These are phyloP conservation scores for Aspergillus sp. DNA, from an alignment of 2,329 filamentous ascomycete genomes.

Conservation along the genomic window DNA sequence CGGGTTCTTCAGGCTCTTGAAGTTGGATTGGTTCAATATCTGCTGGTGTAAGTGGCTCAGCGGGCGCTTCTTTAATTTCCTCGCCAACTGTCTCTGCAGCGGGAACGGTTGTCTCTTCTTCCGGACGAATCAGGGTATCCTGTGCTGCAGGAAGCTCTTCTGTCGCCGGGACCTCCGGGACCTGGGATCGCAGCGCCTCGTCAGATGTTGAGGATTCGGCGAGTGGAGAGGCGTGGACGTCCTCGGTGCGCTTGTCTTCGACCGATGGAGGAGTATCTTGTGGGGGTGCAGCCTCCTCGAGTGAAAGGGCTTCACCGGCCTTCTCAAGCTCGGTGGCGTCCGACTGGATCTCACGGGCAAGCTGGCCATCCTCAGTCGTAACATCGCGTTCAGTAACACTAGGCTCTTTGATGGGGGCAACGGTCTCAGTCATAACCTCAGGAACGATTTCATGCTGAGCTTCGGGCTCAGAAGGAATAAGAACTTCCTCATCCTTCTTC, in stretches of 20 bases:
- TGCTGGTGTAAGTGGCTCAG: not conserved
- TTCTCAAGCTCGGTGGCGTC: not conserved
- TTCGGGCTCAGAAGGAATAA: not conserved
- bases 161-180: not conserved
- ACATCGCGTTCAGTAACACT: not conserved
- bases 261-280: not conserved
- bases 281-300: not conserved
- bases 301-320: not conserved
- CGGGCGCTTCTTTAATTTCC: not conserved
- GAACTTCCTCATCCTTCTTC: not conserved
- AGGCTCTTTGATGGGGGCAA: not conserved
- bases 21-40: constrained; percentile 6
- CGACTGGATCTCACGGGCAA: not conserved
- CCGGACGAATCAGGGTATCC: not conserved
- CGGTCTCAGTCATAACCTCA: not conserved
- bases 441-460: not conserved
- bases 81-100: not conserved
- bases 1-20: constrained; percentile 18
- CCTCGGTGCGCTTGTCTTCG: not conserved
- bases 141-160: not conserved
- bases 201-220: not conserved
- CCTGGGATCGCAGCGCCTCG: not conserved
- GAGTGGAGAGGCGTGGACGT: not conserved
- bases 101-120: not conserved
- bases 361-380: not conserved